These are phyloP conservation scores for Deakozyma indianensis DNA, from an alignment of 805 yeast species.

Conservation along the genomic window DNA sequence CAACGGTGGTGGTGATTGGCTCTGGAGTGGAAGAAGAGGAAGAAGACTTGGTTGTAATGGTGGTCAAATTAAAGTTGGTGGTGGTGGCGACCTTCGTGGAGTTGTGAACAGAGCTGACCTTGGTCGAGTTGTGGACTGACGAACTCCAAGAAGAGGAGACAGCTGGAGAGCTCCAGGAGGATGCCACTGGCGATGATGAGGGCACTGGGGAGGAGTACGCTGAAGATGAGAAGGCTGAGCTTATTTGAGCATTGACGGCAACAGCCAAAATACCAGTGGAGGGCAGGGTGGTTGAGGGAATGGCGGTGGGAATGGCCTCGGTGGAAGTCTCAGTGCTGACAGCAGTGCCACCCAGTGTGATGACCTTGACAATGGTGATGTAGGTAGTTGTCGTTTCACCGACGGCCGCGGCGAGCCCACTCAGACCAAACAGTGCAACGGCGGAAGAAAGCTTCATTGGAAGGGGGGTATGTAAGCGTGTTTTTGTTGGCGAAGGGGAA, in stretches of 20 bases:
- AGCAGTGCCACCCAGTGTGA: conserved; percentile 2
- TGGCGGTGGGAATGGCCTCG: background rate
- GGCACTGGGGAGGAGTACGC: background rate
- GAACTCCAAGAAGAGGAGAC: background rate
- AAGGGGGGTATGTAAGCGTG: background rate
- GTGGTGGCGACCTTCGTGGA: background rate
- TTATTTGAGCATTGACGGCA: background rate
- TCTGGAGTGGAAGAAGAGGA: background rate
- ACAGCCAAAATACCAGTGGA: background rate
- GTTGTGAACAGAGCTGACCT: background rate
- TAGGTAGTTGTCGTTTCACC: background rate
- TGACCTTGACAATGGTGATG: conserved; percentile 5
- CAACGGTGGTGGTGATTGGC: background rate
- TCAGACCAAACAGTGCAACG: background rate
- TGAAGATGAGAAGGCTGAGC: background rate
- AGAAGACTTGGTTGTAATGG: background rate
- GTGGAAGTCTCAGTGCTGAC: background rate
- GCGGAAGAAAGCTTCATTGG: background rate
- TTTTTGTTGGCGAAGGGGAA: background rate
- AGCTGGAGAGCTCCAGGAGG: background rate
- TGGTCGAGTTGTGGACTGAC: background rate
- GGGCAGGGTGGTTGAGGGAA: background rate
- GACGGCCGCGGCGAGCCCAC: background rate
- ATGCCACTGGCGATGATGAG: background rate
- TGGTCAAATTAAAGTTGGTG: background rate